Evolutionary conservation across 1,139 yeast genomes (phyloP).

Genomic region (Lodderomyces margitis): DNA sequence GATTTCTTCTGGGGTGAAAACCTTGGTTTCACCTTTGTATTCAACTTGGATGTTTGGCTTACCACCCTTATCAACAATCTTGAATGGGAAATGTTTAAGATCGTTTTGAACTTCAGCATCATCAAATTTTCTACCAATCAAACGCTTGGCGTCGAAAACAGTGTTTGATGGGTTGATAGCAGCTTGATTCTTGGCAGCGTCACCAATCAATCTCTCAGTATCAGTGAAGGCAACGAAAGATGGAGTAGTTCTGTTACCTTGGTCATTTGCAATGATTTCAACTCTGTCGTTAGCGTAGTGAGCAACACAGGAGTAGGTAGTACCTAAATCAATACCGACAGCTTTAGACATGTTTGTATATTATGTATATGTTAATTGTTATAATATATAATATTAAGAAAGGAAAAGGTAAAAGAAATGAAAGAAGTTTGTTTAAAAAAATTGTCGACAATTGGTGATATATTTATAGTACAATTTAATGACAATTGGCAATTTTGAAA

Average conservation of each 20-base stretch:
- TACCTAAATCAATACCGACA: constrained; percentile 83
- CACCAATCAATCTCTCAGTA: constrained; percentile 98
- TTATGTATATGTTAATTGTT: constrained; percentile 15
- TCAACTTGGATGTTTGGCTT: constrained; percentile 91
- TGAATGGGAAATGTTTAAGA: constrained; percentile 97
- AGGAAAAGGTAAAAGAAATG: constrained; percentile 7
- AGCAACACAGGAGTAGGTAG: constrained; percentile 83
- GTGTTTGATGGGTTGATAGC: constrained; percentile 96
- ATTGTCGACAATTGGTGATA: constrained; percentile 1
- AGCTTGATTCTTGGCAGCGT: constrained; percentile 99
- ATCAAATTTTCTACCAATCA: constrained; percentile 91
- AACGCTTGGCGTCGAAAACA: constrained; percentile 97
- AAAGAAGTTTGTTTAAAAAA: neutral
- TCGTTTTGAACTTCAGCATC: constrained; percentile 93
- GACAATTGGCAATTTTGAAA: constrained; percentile 3
- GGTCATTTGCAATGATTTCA: constrained; percentile 58
- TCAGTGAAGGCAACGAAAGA: constrained; percentile 96
- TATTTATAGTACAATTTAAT: neutral
- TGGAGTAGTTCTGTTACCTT: constrained; percentile 80
- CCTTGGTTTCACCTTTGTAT: constrained; percentile 90
- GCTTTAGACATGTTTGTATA: constrained; percentile 53
- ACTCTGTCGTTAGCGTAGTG: constrained; percentile 74
- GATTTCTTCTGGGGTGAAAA: constrained; percentile 96
- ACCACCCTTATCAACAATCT: constrained; percentile 81
- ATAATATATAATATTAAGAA: constrained; percentile 2